Conservation (phyloP, 306 rosid species). For the Argentina anserina region DNA sequence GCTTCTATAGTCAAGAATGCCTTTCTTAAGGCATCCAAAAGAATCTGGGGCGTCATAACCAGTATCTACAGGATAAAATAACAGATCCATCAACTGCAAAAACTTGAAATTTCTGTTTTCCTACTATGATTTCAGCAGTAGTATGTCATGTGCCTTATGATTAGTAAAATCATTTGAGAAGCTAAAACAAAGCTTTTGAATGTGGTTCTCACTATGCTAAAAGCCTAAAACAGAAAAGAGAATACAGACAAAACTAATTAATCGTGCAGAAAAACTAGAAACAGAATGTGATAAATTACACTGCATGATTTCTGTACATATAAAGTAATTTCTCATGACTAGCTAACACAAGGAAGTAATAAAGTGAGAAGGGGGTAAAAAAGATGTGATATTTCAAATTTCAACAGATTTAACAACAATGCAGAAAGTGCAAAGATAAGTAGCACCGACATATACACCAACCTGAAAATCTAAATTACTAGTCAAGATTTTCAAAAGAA, state of each 20-base stretch:
- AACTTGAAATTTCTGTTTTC: neutral
- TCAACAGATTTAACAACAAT: neutral
- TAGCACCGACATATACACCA: neutral
- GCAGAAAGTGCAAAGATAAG: neutral
- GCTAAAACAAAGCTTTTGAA: neutral
- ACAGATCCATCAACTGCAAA: conserved; percentile 5
- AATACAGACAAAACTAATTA: neutral
- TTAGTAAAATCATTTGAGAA: neutral
- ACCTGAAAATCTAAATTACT: neutral
- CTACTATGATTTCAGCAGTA: neutral
- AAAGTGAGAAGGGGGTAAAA: conserved; percentile 4
- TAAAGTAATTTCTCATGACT: neutral
- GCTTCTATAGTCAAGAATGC: conserved; percentile 63
- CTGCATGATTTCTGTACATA: neutral
- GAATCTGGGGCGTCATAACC: conserved; percentile 95
- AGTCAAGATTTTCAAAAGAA: conserved; percentile 5
- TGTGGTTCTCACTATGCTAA: neutral
- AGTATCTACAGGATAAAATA: conserved; percentile 49
- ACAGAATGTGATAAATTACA: neutral
- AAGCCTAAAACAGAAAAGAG: too few relatives aligned
- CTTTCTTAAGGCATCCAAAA: conserved; percentile 76
- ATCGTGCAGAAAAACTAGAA: neutral
- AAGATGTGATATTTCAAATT: neutral
- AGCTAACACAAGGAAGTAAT: neutral
- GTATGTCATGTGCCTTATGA: neutral